Percentiles rank a stretch among this genome's conserved stretches.
phyloP scores from a whole-genome alignment of 2,329 filamentous ascomycete species.

The Neonectria faginata region DNA sequence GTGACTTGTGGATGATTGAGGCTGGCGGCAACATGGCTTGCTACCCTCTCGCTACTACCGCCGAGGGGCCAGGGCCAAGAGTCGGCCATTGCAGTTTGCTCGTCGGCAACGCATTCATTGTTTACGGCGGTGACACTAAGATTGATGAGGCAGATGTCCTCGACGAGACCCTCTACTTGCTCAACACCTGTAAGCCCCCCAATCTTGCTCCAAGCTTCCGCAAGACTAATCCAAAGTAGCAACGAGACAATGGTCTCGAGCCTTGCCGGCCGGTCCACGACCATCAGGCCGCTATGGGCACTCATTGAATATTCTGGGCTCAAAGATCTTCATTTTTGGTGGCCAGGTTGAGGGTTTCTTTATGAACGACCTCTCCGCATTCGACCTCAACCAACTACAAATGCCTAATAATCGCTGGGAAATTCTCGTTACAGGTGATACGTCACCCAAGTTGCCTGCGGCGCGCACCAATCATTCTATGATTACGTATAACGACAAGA shows the following conservation, averaged over 20 bases:
- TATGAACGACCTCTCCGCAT: slow-evolving; percentile 96
- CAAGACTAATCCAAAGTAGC: slow-evolving; percentile 64
- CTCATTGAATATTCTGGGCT: slow-evolving; percentile 94
- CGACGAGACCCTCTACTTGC: slow-evolving; percentile 94
- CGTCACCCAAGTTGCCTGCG: slow-evolving; percentile 74
- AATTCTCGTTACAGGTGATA: slow-evolving; percentile 76
- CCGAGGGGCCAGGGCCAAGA: slow-evolving; percentile 92
- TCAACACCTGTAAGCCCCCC: slow-evolving; percentile 88
- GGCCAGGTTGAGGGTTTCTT: slow-evolving; percentile 98
- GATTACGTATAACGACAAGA: slow-evolving; percentile 90
- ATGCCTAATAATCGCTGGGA: slow-evolving; percentile 95
- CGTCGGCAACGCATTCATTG: slow-evolving; percentile 98
- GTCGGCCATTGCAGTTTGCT: slow-evolving; percentile 94
- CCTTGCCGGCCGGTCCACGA: slow-evolving; percentile 85
- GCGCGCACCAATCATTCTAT: slow-evolving; percentile 95
- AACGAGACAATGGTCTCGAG: slow-evolving; percentile 97
- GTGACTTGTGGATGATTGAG: slow-evolving; percentile 98
- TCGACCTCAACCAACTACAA: slow-evolving; percentile 95
- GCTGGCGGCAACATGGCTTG: slow-evolving; percentile 88
- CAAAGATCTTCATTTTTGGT: slow-evolving; percentile 97
- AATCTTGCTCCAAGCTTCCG: not conserved
- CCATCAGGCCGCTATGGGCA: slow-evolving; percentile 95
- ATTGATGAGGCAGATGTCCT: slow-evolving; percentile 91
- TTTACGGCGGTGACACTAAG: slow-evolving; percentile 98
- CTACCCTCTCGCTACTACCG: slow-evolving; percentile 90